A percentile compares a stretch with the other conserved stretches of the same genome.
Evolutionary conservation across 768 basidiomycete species (phyloP).

Genomic region (Aureoboletus auriporus): DNA sequence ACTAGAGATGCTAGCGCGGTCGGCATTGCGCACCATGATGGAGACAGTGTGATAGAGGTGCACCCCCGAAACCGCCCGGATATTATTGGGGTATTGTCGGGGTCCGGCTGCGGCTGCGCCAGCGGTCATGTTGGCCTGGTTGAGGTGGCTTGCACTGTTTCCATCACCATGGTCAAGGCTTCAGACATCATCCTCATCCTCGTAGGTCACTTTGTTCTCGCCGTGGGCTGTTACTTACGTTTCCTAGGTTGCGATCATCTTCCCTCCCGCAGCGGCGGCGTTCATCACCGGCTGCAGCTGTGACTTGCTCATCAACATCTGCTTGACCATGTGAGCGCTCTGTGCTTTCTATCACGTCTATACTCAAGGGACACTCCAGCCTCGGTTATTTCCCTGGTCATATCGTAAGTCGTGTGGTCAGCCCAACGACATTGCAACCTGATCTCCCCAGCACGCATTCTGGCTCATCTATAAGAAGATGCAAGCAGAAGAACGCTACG

Average conservation of each 20-base stretch:
- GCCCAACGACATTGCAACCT: not conserved
- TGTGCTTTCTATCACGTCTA: not conserved
- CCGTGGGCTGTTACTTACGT: not conserved
- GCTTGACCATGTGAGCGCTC: conserved; percentile 62
- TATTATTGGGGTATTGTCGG: conserved; percentile 7
- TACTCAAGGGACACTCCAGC: conserved; percentile 31
- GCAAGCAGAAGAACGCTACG: conserved; percentile 81
- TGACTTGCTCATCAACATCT: conserved; percentile 82
- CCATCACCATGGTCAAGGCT: conserved; percentile 41
- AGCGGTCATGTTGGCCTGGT: no score
- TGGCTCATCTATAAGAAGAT: conserved; percentile 91
- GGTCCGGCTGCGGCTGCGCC: conserved; percentile 25
- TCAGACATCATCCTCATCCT: conserved; percentile 81
- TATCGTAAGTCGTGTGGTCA: conserved; percentile 33
- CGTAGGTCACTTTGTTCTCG: conserved; percentile 36
- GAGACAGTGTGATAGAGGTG: conserved; percentile 3
- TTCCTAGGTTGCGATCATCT: conserved; percentile 69
- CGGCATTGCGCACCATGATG: conserved; percentile 19
- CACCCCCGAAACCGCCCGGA: conserved; percentile 12
- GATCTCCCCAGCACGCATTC: conserved; percentile 60
- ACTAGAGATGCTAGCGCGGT: not conserved
- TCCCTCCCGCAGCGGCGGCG: conserved; percentile 76
- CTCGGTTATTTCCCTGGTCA: conserved; percentile 75
- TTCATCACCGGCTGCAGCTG: conserved; percentile 82
- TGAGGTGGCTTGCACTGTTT: not conserved